Base-by-base conservation (phyloP, 805 yeast genomes). In the Schizosaccharomyces japonicus region DNA sequence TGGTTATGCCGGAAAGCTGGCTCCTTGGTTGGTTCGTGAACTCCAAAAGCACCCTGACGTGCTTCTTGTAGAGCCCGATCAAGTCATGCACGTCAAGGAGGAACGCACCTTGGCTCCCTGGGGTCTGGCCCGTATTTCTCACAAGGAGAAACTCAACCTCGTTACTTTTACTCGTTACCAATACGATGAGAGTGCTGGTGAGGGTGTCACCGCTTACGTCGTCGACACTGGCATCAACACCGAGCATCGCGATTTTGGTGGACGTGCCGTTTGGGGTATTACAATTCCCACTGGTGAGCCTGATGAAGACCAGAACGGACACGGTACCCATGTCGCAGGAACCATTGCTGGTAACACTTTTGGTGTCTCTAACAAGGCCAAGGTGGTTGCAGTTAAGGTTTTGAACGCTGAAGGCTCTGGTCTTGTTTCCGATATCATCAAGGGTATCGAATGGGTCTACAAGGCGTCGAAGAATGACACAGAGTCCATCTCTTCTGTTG, bases 1-100 rank as follows among this genome's bases (percentile, higher is more conserved):
- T 51, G 98, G 96, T 54, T 87, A 85, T 68, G 67, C 85, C 47
- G 98, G 95, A 51, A 71, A 68, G 63, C 83, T 90, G 69, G 71
- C 80, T 54, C 77, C 76, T 47, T 73, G 73, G 48, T 76, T 83
- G 48, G 65, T 87, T 50, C 81, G 81, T 49, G 66, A 76, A 57
- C 75, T 90, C 56, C 74, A 84, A 54, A 65, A 71, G 52, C 73
- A 57, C 50, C 66, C 66, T 25, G 63, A 58, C 23, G 65, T 82
- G 40, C 73, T 72, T 47, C 75, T 71, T 58, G 77, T 76, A 52
- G 82, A 76, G 66, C 66, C 65, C 52, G 80, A 76, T 48, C 53
- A 56, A 19, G 60, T 66, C 51, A 80, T 76, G 49, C 55, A 50
- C 50, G 71, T 76, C 50, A 55, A 62, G 50, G 71, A 66, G 56